Base-by-base conservation (phyloP, 2,329 filamentous ascomycete genomes). In the Diaporthe eres region DNA sequence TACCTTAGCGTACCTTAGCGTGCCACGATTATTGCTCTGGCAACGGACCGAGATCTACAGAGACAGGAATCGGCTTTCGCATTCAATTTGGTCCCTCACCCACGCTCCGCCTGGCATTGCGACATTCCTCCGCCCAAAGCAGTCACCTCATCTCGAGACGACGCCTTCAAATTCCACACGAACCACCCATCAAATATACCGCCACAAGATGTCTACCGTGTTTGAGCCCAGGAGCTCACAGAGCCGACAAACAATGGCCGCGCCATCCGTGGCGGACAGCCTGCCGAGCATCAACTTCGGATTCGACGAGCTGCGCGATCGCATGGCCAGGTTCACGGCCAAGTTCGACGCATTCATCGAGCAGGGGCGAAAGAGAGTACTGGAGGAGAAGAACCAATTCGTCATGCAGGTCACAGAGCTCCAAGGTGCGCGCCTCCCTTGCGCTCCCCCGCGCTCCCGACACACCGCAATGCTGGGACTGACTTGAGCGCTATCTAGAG, bases 291-390 rank as follows among this genome's bases (percentile, higher is more conserved):
- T 98, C 84, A 95, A 98, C 85, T 98, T 99, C 84, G 95, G 95
- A 75, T 98, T 98, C 84, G 96, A 98, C 80, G 95, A 98, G 80
- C 86, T 99, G 82, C 96, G 96, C 85, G 95, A 96, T 81, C 94
- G 95, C 85, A 98, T 99, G 97, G 90, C 93, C 72, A 95, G 94
- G 78, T 99, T 99, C 83, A 98, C 94, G 0, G 90, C 92, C 12
- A 94, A 92, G 80, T 99, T 99, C 80, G 97, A 99, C 82, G 92
- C 93, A 0, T 98, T 98, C 80, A 98, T 99, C 78, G 96, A 98
- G 82, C 92, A 94, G 78, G 95, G 96, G 0, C 91, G 96, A 68
- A 97, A 97, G 84, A 92, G 94, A 72, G 95, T 98, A 0, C 84
- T 98, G 10, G 95, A 98, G 81, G 96, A 98, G 87, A 92, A 95